These are phyloP conservation scores for Lanmaoa rubissima DNA, from an alignment of 768 basidiomycete species.

Conservation along the genomic window DNA sequence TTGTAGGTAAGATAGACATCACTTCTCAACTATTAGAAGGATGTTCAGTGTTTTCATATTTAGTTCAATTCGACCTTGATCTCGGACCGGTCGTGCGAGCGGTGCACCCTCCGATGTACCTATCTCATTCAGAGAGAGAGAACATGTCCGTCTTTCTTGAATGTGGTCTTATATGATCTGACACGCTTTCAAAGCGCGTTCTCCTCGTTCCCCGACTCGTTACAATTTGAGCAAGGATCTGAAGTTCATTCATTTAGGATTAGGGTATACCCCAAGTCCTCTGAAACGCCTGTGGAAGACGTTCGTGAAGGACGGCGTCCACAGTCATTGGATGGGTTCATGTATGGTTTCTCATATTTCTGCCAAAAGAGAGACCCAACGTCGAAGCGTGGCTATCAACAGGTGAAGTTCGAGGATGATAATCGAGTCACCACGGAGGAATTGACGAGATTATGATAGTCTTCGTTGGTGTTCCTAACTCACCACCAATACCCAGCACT, in stretches of 20 bases:
- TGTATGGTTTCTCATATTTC: conserved; percentile 80
- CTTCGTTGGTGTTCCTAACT: conserved; percentile 72
- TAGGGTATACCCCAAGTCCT: conserved; percentile 43
- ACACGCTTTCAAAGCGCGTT: conserved; percentile 62
- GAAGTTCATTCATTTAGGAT: conserved; percentile 87
- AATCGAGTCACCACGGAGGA: background rate
- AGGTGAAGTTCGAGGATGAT: conserved; percentile 42
- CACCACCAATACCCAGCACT: conserved; percentile 80
- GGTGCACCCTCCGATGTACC: conserved; percentile 62
- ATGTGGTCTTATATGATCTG: background rate
- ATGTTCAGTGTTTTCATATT: conserved; percentile 5
- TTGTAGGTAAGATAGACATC: conserved; percentile 50
- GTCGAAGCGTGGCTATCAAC: conserved; percentile 77
- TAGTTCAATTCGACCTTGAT: conserved; percentile 89
- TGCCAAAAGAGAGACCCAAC: conserved; percentile 62
- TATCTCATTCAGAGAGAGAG: conserved; percentile 68
- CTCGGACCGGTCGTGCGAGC: conserved; percentile 76
- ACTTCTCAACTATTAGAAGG: background rate
- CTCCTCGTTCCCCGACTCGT: conserved; percentile 87
- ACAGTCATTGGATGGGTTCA: conserved; percentile 55
- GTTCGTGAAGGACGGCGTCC: conserved; percentile 33
- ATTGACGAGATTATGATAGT: conserved; percentile 10
- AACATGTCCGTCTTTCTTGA: conserved; percentile 59
- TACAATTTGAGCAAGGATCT: conserved; percentile 80
- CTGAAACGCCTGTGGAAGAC: conserved; percentile 15